Conservation (phyloP, 805 yeast genomes). For the Candida maris region DNA sequence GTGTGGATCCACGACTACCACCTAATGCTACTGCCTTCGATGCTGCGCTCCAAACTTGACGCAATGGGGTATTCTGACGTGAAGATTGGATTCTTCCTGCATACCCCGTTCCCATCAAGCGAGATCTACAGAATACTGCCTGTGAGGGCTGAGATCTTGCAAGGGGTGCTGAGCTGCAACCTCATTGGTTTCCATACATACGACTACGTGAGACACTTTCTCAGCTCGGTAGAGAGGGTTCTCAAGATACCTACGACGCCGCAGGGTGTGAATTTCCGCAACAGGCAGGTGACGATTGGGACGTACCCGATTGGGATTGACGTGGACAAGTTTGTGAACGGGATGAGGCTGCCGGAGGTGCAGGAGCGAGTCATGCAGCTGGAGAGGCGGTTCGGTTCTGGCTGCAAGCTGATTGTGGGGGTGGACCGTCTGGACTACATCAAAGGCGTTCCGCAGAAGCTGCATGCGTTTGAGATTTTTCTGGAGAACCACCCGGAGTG, state of each 20-base stretch:
- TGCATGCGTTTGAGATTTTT: slow-evolving; percentile 94
- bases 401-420: slow-evolving; percentile 86
- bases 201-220: slow-evolving; percentile 94
- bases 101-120: slow-evolving; percentile 96
- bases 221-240: slow-evolving; percentile 83
- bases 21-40: slow-evolving; percentile 88
- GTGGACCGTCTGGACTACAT: slow-evolving; percentile 95
- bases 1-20: slow-evolving; percentile 99
- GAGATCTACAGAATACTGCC: slow-evolving; percentile 96
- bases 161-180: slow-evolving; percentile 91
- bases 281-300: slow-evolving; percentile 78
- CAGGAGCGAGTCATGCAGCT: slow-evolving; percentile 61
- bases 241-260: slow-evolving; percentile 82
- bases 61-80: slow-evolving; percentile 47
- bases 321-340: slow-evolving; percentile 83
- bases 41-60: slow-evolving; percentile 65
- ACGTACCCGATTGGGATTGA: slow-evolving; percentile 99
- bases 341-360: slow-evolving; percentile 62
- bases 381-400: slow-evolving; percentile 59
- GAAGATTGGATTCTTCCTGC: slow-evolving; percentile 87
- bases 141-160: slow-evolving; percentile 85
- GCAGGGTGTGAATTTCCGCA: slow-evolving; percentile 78
- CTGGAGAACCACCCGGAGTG: slow-evolving; percentile 93
- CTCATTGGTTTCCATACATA: slow-evolving; percentile 98
- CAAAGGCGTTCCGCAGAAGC: slow-evolving; percentile 96